Evolutionary conservation across 345 rosid species (phyloP).

Genomic region (Boechera retrofracta): DNA sequence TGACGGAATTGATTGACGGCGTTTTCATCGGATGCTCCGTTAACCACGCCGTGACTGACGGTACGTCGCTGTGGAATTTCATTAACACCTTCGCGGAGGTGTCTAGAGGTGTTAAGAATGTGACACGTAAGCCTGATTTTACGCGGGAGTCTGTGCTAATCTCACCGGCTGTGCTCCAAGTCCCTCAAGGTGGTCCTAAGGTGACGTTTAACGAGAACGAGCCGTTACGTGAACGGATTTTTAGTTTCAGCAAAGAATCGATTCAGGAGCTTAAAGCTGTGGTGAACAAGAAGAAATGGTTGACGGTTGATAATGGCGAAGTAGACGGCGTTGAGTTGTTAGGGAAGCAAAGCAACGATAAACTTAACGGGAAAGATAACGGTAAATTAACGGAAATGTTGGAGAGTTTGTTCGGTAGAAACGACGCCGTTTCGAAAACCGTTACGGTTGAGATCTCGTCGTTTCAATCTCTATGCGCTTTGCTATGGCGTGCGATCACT

Average conservation of each 20-base stretch:
- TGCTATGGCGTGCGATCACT: conserved; percentile 85
- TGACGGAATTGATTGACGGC: conserved; percentile 77
- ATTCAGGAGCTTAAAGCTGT: conserved; percentile 65
- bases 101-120: conserved; percentile 53
- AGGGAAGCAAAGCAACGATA: conserved; percentile 73
- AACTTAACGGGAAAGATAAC: conserved; percentile 40
- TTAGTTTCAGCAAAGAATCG: conserved; percentile 78
- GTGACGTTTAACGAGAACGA: conserved; percentile 73
- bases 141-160: conserved; percentile 64
- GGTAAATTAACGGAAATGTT: conserved; percentile 49
- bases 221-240: conserved; percentile 78
- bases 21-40: conserved; percentile 75
- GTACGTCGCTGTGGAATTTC: conserved; percentile 96
- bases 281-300: conserved; percentile 50
- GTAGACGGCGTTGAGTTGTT: conserved; percentile 61
- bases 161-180: conserved; percentile 65
- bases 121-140: conserved; percentile 64
- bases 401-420: conserved; percentile 47
- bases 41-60: conserved; percentile 85
- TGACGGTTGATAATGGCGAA: conserved; percentile 36
- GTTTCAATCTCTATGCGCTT: conserved; percentile 78
- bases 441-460: conserved; percentile 69
- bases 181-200: conserved; percentile 77
- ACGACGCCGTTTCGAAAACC: conserved; percentile 46
- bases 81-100: conserved; percentile 83